A percentile compares a stretch with the other conserved stretches of the same genome.
Conservation (phyloP, 1,284 basidiomycete species). For the Heterobasidion irregulare region DNA sequence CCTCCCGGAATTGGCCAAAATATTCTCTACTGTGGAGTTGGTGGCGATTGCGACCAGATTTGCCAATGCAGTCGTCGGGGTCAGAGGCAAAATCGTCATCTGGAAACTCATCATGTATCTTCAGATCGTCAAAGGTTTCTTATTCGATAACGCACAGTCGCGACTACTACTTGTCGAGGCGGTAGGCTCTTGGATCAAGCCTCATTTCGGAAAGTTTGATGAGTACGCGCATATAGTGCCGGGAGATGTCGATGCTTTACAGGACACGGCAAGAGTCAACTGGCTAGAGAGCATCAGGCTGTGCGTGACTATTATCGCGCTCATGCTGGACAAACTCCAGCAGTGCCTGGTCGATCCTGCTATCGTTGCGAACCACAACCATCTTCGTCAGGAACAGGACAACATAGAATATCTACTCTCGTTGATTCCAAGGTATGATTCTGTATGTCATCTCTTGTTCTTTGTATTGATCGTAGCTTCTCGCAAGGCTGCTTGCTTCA, state of each 20-base stretch:
- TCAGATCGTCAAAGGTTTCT: conserved; percentile 81
- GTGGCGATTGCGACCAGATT: conserved; percentile 83
- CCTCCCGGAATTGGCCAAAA: conserved; percentile 78
- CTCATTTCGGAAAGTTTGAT: conserved; percentile 89
- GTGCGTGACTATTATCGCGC: conserved; percentile 77
- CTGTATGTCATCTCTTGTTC: not conserved
- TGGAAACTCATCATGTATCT: conserved; percentile 94
- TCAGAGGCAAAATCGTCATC: conserved; percentile 82
- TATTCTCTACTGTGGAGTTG: conserved; percentile 75
- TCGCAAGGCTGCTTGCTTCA: conserved; percentile 68
- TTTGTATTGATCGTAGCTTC: conserved; percentile 9
- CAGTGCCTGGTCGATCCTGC: conserved; percentile 66
- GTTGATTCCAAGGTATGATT: conserved; percentile 71
- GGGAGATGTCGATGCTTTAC: conserved; percentile 55
- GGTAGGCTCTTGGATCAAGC: conserved; percentile 90
- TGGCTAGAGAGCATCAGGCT: conserved; percentile 91
- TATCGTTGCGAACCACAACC: conserved; percentile 51
- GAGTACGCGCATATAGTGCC: conserved; percentile 58
- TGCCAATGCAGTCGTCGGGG: conserved; percentile 73
- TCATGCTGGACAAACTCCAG: conserved; percentile 89
- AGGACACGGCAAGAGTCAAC: conserved; percentile 70
- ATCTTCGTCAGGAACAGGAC: conserved; percentile 80
- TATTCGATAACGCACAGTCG: conserved; percentile 80
- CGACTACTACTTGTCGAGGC: conserved; percentile 81
- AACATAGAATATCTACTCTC: conserved; percentile 87